Base-by-base conservation (phyloP, 2,329 filamentous ascomycete genomes). In the Aspergillus clavatus region DNA sequence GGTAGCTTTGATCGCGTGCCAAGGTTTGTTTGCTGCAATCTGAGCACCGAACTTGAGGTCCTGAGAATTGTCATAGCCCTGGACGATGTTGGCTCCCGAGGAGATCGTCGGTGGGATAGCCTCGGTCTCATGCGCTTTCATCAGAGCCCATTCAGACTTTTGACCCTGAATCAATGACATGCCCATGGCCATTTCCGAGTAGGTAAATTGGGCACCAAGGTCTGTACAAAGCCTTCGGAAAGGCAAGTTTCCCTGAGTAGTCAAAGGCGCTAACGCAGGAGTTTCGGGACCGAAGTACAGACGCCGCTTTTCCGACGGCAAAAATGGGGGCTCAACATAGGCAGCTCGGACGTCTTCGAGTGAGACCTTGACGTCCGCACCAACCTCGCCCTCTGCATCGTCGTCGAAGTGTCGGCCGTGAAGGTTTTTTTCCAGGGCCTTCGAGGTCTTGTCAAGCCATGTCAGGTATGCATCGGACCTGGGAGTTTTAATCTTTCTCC, bases 161-260 rank as follows among this genome's bases (percentile, higher is more conserved):
- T 86, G 81, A 27, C 93, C 93, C 67, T 96, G 89, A 5, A 98
- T 78, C 33, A 98, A 72, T 7, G 91, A 90, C 67, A 95, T 73
- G 22, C 88, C 84, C 79, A 98, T 87, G 3, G 91, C 93, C 93
- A 98, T 98, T 69, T 98, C 93, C 0, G 91, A 97, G 73, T 95
- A 98, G 0, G 93, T 98, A 39, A 95, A 77, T 62, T 96, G 86
- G 22, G 89, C 90, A 27, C 93, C 93, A 19, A 97, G 78, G 44
- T 90, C 86, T 10, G 89, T 84, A 61, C 90, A 96, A 23, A 98
- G 80, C 40, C 93, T 82, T 45, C 93, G 84, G 73, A 95, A 98
- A 1, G 93, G 93, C 38, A 97, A 76, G 60, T 98, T 98, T 37
- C 93, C 93, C 70, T 97, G 93, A 0, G 93, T 98, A 1, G 93